A percentile compares a stretch with the other conserved stretches of the same genome.
These are phyloP conservation scores for Schizophyllum amplum DNA, from an alignment of 1,284 basidiomycete genomes.

Conservation along the genomic window DNA sequence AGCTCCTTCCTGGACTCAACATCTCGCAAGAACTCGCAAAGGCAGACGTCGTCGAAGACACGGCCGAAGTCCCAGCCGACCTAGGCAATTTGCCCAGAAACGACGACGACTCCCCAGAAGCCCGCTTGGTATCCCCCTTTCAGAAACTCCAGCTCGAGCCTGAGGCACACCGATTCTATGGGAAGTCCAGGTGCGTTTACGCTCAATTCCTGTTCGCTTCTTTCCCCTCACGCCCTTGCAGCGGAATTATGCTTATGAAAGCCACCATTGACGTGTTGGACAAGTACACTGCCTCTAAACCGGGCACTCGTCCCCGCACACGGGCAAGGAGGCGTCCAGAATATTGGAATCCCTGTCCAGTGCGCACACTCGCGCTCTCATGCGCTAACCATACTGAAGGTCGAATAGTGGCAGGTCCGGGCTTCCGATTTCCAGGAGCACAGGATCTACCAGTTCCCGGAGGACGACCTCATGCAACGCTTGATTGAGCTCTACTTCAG, in stretches of 20 bases:
- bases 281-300: constrained; percentile 9
- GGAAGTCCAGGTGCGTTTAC: neutral
- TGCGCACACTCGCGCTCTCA: neutral
- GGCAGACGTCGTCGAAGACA: neutral
- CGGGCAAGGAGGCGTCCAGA: constrained; percentile 7
- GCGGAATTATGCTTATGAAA: neutral
- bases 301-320: constrained; percentile 6
- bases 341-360: neutral
- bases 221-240: neutral
- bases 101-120: neutral
- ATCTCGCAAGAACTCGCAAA: neutral
- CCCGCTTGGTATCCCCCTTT: neutral
- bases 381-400: neutral
- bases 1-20: neutral
- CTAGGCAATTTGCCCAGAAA: neutral
- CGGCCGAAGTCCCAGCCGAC: neutral
- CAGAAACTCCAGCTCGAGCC: neutral
- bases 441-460: neutral
- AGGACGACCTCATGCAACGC: constrained; percentile 1
- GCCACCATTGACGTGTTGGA: constrained; percentile 4
- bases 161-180: neutral
- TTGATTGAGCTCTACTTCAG: constrained; percentile 8
- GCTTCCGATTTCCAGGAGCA: neutral
- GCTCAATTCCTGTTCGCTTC: neutral
- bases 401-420: neutral